Base-by-base conservation (phyloP, 2,329 filamentous ascomycete species). In the Penicillium oxalicum region DNA sequence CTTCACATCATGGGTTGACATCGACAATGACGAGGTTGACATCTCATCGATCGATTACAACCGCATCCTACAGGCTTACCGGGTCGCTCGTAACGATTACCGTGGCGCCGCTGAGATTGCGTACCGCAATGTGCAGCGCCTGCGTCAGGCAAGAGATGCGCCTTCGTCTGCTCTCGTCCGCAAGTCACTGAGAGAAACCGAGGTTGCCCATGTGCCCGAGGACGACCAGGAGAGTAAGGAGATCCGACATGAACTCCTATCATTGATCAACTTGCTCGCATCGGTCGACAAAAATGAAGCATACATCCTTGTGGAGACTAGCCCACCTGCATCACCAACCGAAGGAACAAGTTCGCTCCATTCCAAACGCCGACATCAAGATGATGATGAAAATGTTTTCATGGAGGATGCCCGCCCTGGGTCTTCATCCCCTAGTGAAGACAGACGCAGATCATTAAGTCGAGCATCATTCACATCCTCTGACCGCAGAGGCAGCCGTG, bases 31-130 rank as follows among this genome's bases (percentile, higher is more conserved):
- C 27, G 59, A 52, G 47, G 43, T 50, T 38, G 61, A 72, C 27
- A 69, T 67, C 32, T 70, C 70, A 8, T 79, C 40, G n/a, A 43
- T 83, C 0, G 87, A 88, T 3, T 95, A 91, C 64, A 88, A 93
- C 64, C 87, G 91, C 61, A 86, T 96, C 48, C 80, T 97, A 41
- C 95, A 96, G 67, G 84, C 91, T 3, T 96, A 91, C 82, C 83
- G 93, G 44, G 85, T 95, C 56, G 83, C 83, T 53, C 85, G 85
- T 57, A 82, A 83, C 61, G 88, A 97, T 71, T 95, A 90, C 76
- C 87, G 91, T 39, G 93, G 91, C 44, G 82, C 82, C 2, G 79
- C 81, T 1, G 74, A 77, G 36, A 73, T 80, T 9, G 70, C 81
- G 2, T 77, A 81, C 54, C 76, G 78, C 45, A 76, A 77, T 13